Percentiles rank a stretch among this genome's conserved stretches.
Evolutionary conservation across 2,329 filamentous ascomycete species (phyloP).

Genomic region (Fonsecaea monophora): DNA sequence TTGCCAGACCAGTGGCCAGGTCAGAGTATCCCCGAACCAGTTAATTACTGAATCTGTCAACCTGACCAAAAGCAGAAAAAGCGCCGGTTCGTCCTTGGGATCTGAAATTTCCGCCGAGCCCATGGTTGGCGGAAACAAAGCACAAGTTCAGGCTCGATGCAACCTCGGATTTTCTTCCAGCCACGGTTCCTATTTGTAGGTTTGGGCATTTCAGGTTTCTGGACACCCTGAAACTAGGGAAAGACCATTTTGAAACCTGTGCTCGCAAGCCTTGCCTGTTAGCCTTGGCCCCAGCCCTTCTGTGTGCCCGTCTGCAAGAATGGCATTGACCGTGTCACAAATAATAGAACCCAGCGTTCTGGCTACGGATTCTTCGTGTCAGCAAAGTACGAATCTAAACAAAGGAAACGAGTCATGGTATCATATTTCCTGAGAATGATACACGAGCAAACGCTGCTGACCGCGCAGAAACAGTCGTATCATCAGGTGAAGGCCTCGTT

Average conservation of each 20-base stretch:
- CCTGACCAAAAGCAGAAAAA: constrained; percentile 24
- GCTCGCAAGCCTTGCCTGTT: constrained; percentile 2
- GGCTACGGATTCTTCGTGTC: background rate
- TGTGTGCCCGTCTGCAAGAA: background rate
- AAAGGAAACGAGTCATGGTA: background rate
- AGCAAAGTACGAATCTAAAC: background rate
- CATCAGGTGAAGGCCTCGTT: background rate
- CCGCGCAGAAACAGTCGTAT: background rate
- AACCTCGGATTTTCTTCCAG: constrained; percentile 24
- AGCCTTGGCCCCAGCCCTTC: background rate
- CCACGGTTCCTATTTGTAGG: background rate
- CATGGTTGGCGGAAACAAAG: constrained; percentile 10
- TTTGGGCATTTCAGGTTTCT: constrained; percentile 13
- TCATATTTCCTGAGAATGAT: background rate
- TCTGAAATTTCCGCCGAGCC: constrained; percentile 2
- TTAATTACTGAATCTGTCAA: background rate
- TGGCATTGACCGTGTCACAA: constrained; percentile 3
- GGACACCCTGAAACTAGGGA: constrained; percentile 20
- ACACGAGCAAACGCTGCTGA: background rate
- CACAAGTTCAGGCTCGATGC: constrained; percentile 18
- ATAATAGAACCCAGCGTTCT: background rate
- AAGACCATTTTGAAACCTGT: constrained; percentile 4
- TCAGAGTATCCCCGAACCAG: background rate
- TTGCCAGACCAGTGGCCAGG: constrained; percentile 3
- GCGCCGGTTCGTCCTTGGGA: constrained; percentile 12